Conservation (phyloP, 2,329 filamentous ascomycete genomes). For the Xylariaceae sp. region DNA sequence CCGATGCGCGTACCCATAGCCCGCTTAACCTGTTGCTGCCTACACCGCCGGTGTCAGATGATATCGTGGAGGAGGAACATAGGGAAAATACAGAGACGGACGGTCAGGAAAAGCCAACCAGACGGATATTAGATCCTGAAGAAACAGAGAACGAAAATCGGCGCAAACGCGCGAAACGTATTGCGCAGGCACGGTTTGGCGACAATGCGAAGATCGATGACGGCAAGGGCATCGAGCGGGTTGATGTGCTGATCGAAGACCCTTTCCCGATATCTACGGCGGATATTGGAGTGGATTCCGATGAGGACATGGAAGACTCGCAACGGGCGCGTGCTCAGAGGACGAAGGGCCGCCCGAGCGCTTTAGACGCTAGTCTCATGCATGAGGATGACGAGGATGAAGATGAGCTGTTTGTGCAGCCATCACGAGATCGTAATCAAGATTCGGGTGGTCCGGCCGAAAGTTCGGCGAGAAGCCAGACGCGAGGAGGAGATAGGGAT, state of each 20-base stretch:
- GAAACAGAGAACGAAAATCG: slow-evolving; percentile 33
- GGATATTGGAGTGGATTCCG: slow-evolving; percentile 16
- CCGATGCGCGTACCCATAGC: slow-evolving; percentile 39
- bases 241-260: slow-evolving; percentile 57
- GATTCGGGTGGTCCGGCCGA: slow-evolving; percentile 18
- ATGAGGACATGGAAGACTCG: slow-evolving; percentile 11
- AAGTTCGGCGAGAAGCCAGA: slow-evolving; percentile 25
- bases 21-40: slow-evolving; percentile 51
- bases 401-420: slow-evolving; percentile 12
- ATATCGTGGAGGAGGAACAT: slow-evolving; percentile 24
- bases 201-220: slow-evolving; percentile 50
- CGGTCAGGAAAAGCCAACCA: slow-evolving; percentile 20
- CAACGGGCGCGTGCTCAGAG: slow-evolving; percentile 11
- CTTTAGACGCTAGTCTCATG: slow-evolving; percentile 22
- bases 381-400: slow-evolving; percentile 28
- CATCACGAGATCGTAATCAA: not conserved
- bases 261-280: slow-evolving; percentile 39
- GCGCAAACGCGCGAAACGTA: slow-evolving; percentile 53
- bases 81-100: slow-evolving; percentile 15
- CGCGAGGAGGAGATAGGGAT: slow-evolving; percentile 25
- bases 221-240: slow-evolving; percentile 55
- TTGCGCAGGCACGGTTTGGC: slow-evolving; percentile 68
- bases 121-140: slow-evolving; percentile 22
- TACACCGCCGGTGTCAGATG: slow-evolving; percentile 42
- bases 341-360: slow-evolving; percentile 25